A percentile compares a stretch with the other conserved stretches of the same genome.
These are phyloP conservation scores for Leucogyrophana mollusca DNA, from an alignment of 768 basidiomycete species.

Conservation along the genomic window DNA sequence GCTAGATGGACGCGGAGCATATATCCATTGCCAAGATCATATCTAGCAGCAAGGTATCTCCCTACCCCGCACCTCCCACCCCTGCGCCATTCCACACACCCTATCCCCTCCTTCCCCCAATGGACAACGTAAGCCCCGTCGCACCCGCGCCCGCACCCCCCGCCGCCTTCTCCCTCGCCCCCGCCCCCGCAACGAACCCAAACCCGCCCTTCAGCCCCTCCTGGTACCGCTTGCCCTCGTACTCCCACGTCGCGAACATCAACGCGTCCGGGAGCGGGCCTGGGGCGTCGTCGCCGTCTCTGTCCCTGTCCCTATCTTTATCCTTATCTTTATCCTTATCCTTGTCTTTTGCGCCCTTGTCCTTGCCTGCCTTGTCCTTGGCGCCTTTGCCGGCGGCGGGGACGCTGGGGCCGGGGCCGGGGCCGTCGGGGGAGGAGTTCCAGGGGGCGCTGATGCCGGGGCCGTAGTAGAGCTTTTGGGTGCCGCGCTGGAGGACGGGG, in stretches of 20 bases:
- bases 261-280: constrained; percentile 45
- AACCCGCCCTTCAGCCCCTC: constrained; percentile 16
- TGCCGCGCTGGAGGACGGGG: constrained; percentile 51
- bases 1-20: too few relatives aligned
- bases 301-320: constrained; percentile 12
- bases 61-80: too few relatives aligned
- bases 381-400: constrained; percentile 6
- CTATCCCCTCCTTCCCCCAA: too few relatives aligned
- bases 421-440: constrained; percentile 33
- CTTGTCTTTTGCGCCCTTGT: too few relatives aligned
- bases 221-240: constrained; percentile 40
- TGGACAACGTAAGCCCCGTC: too few relatives aligned
- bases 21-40: too few relatives aligned
- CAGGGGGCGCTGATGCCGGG: constrained; percentile 41
- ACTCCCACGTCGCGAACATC: constrained; percentile 51
- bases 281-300: constrained; percentile 23
- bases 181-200: too few relatives aligned
- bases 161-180: too few relatives aligned
- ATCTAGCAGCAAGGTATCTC: too few relatives aligned
- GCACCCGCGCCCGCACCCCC: too few relatives aligned
- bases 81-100: too few relatives aligned
- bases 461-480: constrained; percentile 41
- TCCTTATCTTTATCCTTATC: not conserved
- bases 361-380: constrained; percentile 15
- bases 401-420: constrained; percentile 5